A percentile compares a stretch with the other conserved stretches of the same genome.
Evolutionary conservation across 1,139 yeast genomes (phyloP).

Genomic region (Pichia cactophila): DNA sequence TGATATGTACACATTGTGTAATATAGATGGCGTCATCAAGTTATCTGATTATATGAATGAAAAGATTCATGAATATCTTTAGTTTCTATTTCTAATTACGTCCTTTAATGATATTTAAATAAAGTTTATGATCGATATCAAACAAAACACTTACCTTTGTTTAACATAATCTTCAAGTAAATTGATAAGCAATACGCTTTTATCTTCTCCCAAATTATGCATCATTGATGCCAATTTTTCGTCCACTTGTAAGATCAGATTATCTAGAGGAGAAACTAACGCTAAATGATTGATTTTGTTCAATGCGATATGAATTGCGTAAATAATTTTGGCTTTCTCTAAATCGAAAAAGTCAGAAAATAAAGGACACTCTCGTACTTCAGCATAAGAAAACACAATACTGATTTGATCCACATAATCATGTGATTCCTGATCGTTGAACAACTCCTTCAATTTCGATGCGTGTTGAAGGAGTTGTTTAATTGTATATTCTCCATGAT

Average conservation of each 20-base stretch:
- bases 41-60: slow-evolving; percentile 51
- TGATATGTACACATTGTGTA: slow-evolving; percentile 50
- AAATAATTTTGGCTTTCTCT: slow-evolving; percentile 34
- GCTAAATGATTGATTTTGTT: slow-evolving; percentile 20
- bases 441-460: slow-evolving; percentile 36
- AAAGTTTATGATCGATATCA: not conserved
- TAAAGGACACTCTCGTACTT: slow-evolving; percentile 31
- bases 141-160: not conserved
- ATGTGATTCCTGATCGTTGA: slow-evolving; percentile 27
- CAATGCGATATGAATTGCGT: slow-evolving; percentile 36
- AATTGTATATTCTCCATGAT: slow-evolving; percentile 11
- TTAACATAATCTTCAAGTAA: slow-evolving; percentile 30
- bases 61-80: slow-evolving; percentile 26
- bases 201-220: slow-evolving; percentile 1
- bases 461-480: slow-evolving; percentile 40
- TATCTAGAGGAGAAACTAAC: slow-evolving; percentile 19
- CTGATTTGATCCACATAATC: slow-evolving; percentile 35
- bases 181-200: slow-evolving; percentile 30
- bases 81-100: not conserved
- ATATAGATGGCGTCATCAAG: slow-evolving; percentile 47
- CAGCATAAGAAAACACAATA: slow-evolving; percentile 44
- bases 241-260: slow-evolving; percentile 15
- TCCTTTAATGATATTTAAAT: not conserved
- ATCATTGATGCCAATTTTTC: slow-evolving; percentile 22
- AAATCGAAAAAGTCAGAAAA: slow-evolving; percentile 32